Base-by-base conservation (phyloP, 2,329 filamentous ascomycete species). In the Bipolaris zeicola region DNA sequence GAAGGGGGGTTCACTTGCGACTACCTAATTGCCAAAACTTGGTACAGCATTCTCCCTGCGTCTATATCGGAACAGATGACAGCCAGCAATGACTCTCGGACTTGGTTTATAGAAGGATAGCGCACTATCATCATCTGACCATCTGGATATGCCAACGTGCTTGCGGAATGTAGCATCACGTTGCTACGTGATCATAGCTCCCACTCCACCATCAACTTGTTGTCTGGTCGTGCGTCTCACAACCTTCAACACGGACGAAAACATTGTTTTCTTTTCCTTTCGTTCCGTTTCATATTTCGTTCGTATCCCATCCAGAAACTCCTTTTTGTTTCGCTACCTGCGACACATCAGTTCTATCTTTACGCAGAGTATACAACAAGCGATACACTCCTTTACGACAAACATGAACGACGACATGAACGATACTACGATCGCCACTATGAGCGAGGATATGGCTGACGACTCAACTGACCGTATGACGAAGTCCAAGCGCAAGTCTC, bases 91-190 rank as follows among this genome's bases (percentile, higher is more conserved):
- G 26, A 37, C 10, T 11, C 7, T 38, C 16, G 11, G 36, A 34
- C 38, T 46, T 41, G 34, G 20, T 20, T 14, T 20, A 14, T 33
- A 26, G 6, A 45, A 42, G 20, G 26, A 54, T 42, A 31, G 53
- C 36, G 38, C 24, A 10, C 18, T n/a, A 57, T 54, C 39, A 57
- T 22, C 33, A 45, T 45, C 55, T 34, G 45, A 45, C 39, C 50
- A 50, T 45, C 45, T 36, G 13, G 10, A 28, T 18, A 43, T 24
- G 18, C 13, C 18, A 16, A 46, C 16, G 33, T 48, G n/a, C n/a
- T 24, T 33, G 14, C 20, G 6, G 37, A 31, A 26, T 39, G 4
- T 6, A 50, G 37, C 26, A 31, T 14, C 16, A 26, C n/a, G 37
- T 39, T 52, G 48, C 50, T 34, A 44, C 22, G 38, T 33, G 44